A percentile compares a stretch with the other conserved stretches of the same genome.
These are phyloP conservation scores for Mortierella antarctica DNA, from an alignment of 192 early-diverging fungal genomes.

Conservation along the genomic window DNA sequence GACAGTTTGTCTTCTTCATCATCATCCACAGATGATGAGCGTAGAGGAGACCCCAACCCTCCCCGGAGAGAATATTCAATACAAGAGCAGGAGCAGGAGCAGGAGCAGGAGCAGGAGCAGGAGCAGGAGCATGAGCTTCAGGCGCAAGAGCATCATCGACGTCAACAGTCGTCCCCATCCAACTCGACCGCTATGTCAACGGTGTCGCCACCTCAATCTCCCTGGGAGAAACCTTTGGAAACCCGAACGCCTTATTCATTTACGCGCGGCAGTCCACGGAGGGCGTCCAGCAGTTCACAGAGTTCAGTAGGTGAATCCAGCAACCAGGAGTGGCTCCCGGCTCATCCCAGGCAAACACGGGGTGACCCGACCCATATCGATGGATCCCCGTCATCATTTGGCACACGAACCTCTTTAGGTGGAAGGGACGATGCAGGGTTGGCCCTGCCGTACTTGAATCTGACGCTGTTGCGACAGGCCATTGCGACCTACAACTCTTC, in stretches of 20 bases:
- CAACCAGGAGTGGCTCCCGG: not conserved
- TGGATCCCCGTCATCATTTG: slow-evolving; percentile 4
- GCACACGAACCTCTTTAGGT: slow-evolving; percentile 14
- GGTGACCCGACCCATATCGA: not conserved
- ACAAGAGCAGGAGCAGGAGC: not conserved
- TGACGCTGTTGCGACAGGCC: slow-evolving; percentile 30
- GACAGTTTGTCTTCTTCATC: slow-evolving; percentile 14
- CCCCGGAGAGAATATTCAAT: not conserved
- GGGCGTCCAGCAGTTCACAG: slow-evolving; percentile 3
- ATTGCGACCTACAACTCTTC: slow-evolving; percentile 45
- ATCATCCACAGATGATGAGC: slow-evolving; percentile 6
- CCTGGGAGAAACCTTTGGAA: slow-evolving; percentile 6
- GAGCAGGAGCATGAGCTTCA: not conserved
- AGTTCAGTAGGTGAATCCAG: slow-evolving; percentile 19
- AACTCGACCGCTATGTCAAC: slow-evolving; percentile 4
- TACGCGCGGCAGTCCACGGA: slow-evolving; percentile 7
- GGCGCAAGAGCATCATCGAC: not conserved
- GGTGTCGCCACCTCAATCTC: slow-evolving; percentile 7
- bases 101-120: not conserved
- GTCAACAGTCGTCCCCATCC: not conserved
- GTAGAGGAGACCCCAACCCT: not conserved
- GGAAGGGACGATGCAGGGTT: not conserved
- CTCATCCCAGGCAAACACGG: not conserved
- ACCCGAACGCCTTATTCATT: slow-evolving; percentile 2
- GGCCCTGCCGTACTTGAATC: slow-evolving; percentile 23